Base-by-base conservation (phyloP, 352 stramenopile species). In the Phytophthora tubulina region DNA sequence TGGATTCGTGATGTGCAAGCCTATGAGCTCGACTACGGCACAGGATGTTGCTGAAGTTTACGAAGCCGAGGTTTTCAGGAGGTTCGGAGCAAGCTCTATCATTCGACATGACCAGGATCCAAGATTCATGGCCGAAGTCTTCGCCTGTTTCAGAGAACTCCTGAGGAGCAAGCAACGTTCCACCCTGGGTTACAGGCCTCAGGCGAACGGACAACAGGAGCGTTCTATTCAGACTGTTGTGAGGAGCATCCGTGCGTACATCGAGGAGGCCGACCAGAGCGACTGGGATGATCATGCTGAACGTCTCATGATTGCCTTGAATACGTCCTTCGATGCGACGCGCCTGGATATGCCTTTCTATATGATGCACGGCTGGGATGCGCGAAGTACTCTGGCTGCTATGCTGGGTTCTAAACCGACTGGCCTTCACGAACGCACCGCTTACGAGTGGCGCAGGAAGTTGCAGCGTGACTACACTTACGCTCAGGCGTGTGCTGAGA, bases 361-460 rank as follows among this genome's bases (percentile, higher is more conserved):
- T 21, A 21, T n/a, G n/a, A n/a, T 21, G 4, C 39, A 51, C 6
- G 52, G 52, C 3, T 49, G 35, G 17, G 52, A 60, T 13, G 35
- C 17, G 5, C 38, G 27, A 14, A 10, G 52, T 17, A 49, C 52
- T 1, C 27, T 60, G 9, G 33, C 50, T 2, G 32, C 14, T 31
- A 44, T 56, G 49, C 10, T 67, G 3, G 52, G 52, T 11, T 17
- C 41, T 6, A 67, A 57, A 51, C 51, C 41, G 2, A 36, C 42
- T 0, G 11, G 17, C n/a, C 2, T 56, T 3, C 21, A 14, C 1
- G 62, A 69, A 50, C 62, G 33, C 0, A 62, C 31, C 10, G 42
- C 44, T 0, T 69, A 57, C 27, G 61, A 62, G 42, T 57, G 62
- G 31, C 31, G 51, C 2, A 31, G 51, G 4, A 63, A 70, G 31